A percentile compares a stretch with the other conserved stretches of the same genome.
These are phyloP conservation scores for Alternaria brassicicola DNA, from an alignment of 2,329 filamentous ascomycete species.

Conservation along the genomic window DNA sequence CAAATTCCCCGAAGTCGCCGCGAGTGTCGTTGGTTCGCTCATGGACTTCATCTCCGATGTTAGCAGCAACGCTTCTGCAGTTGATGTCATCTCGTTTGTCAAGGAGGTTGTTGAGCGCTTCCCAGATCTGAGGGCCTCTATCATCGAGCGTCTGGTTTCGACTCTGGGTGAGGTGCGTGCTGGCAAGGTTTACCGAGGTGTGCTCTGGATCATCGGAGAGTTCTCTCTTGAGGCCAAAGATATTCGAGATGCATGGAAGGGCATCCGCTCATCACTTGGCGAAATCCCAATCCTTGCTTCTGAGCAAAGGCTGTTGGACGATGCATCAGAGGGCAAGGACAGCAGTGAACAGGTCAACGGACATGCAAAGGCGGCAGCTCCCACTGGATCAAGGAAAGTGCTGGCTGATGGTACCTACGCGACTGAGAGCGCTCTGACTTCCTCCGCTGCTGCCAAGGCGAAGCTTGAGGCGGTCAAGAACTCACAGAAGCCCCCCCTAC, in stretches of 20 bases:
- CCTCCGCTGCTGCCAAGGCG: constrained; percentile 85
- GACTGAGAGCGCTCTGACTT: constrained; percentile 94
- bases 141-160: constrained; percentile 85
- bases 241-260: constrained; percentile 95
- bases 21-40: constrained; percentile 91
- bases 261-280: constrained; percentile 88
- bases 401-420: constrained; percentile 97
- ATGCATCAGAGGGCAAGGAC: constrained; percentile 68
- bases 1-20: constrained; percentile 97
- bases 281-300: constrained; percentile 97
- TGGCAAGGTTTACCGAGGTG: constrained; percentile 95
- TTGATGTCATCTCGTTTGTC: constrained; percentile 97
- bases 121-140: constrained; percentile 83
- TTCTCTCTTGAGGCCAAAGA: constrained; percentile 94
- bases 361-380: constrained; percentile 73
- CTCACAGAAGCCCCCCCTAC: constrained; percentile 91
- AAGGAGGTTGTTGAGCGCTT: constrained; percentile 99
- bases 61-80: constrained; percentile 95
- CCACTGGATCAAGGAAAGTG: constrained; percentile 86
- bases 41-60: constrained; percentile 99
- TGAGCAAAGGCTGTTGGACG: constrained; percentile 88
- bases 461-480: constrained; percentile 96
- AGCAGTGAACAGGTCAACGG: constrained; percentile 76
- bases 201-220: constrained; percentile 97
- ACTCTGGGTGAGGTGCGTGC: constrained; percentile 92